These are phyloP conservation scores for Neurospora sp. DNA, from an alignment of 495 filamentous ascomycete genomes.

Conservation along the genomic window DNA sequence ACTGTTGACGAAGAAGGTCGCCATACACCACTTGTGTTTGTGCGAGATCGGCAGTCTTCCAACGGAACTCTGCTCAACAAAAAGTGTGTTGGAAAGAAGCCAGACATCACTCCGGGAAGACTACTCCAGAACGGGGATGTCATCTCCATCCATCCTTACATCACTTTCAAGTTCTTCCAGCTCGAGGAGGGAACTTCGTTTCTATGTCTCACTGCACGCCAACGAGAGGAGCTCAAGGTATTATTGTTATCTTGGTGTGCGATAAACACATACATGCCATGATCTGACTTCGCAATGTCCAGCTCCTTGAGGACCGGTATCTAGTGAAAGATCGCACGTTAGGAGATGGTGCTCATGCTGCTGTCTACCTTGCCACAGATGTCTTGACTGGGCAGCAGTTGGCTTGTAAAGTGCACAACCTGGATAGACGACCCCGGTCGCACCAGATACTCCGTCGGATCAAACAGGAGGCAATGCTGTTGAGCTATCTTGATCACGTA, in stretches of 20 bases:
- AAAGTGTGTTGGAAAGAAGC: slow-evolving; percentile 28
- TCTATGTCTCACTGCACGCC: slow-evolving; percentile 5
- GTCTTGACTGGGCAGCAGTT: slow-evolving; percentile 54
- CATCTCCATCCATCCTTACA: slow-evolving; percentile 31
- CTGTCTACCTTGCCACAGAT: slow-evolving; percentile 73
- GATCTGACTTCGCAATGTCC: background rate
- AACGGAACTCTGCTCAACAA: slow-evolving; percentile 49
- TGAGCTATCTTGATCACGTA: slow-evolving; percentile 52
- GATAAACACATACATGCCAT: background rate
- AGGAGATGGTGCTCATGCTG: slow-evolving; percentile 75
- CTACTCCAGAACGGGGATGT: slow-evolving; percentile 48
- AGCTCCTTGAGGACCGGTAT: slow-evolving; percentile 41
- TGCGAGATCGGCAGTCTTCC: slow-evolving; percentile 45
- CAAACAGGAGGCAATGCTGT: slow-evolving; percentile 43
- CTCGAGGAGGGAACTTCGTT: background rate
- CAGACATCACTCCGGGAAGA: slow-evolving; percentile 22
- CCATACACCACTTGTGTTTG: slow-evolving; percentile 46
- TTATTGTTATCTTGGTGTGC: background rate
- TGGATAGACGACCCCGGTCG: slow-evolving; percentile 7
- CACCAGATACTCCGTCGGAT: slow-evolving; percentile 16
- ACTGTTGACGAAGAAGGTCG: slow-evolving; percentile 30
- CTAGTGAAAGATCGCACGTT: slow-evolving; percentile 47
- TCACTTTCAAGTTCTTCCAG: slow-evolving; percentile 26
- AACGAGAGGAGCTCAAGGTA: slow-evolving; percentile 20
- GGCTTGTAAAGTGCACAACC: slow-evolving; percentile 60